These are phyloP conservation scores for Suhomyces panamericanus DNA, from an alignment of 1,139 yeast genomes.

Conservation along the genomic window DNA sequence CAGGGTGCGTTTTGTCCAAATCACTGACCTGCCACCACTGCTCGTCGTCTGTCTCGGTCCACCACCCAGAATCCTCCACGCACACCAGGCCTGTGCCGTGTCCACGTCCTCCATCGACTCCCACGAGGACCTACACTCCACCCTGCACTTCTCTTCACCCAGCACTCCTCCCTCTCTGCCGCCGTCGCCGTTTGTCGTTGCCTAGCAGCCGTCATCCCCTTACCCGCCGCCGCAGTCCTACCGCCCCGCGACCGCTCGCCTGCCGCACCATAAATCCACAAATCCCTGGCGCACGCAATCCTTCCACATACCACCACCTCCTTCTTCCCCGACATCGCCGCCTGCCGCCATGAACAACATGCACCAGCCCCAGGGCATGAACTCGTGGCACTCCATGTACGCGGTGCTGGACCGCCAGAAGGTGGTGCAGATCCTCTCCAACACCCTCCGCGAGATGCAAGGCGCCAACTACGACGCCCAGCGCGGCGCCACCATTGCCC, in stretches of 20 bases:
- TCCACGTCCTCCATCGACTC: too few species aligned
- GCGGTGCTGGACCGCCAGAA: constrained; percentile 44
- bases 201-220: too few species aligned
- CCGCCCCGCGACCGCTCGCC: not conserved
- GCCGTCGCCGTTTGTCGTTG: too few species aligned
- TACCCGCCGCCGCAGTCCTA: too few species aligned
- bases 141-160: too few species aligned
- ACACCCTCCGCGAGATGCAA: constrained; percentile 43
- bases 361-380: constrained; percentile 28
- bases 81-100: too few species aligned
- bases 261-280: not conserved
- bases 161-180: too few species aligned
- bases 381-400: constrained; percentile 44
- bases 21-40: not conserved
- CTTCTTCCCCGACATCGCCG: not conserved
- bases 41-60: not conserved
- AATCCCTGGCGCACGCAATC: not conserved
- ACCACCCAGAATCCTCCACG: not conserved
- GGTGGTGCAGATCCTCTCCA: constrained; percentile 42
- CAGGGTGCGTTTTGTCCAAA: constrained; percentile 5
- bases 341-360: constrained; percentile 12
- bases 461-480: constrained; percentile 38
- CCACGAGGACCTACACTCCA: too few species aligned
- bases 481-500: constrained; percentile 44
- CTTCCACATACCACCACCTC: not conserved